Evolutionary conservation across 176 grass and related monocot genomes (phyloP).

Genomic region (Puccinellia tenuiflora): DNA sequence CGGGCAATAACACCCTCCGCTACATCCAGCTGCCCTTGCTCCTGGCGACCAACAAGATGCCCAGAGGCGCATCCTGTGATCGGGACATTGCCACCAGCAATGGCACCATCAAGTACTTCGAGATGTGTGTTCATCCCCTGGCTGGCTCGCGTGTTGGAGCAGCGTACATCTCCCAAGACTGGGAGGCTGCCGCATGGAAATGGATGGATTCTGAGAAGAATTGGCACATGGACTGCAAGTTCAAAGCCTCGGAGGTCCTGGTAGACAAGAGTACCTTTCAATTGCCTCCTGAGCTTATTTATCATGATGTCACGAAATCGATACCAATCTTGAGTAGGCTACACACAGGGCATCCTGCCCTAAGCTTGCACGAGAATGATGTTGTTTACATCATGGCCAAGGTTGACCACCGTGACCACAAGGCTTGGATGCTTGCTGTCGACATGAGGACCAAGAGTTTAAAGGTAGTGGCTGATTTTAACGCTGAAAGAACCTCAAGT

Average conservation of each 20-base stretch:
- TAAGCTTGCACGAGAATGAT: background rate
- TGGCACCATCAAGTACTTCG: too few species aligned
- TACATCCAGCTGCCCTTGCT: background rate
- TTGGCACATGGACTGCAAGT: too few species aligned
- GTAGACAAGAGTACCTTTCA: background rate
- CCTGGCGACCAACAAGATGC: background rate
- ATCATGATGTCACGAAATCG: background rate
- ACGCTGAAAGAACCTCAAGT: background rate
- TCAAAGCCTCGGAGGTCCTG: background rate
- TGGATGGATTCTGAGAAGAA: background rate
- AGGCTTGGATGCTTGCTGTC: background rate
- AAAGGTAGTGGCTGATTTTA: background rate
- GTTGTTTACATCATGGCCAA: background rate
- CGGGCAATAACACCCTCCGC: background rate
- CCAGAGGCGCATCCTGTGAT: background rate
- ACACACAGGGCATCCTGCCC: background rate
- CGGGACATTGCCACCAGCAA: background rate
- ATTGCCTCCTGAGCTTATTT: background rate
- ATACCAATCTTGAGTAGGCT: background rate
- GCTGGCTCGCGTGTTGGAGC: background rate
- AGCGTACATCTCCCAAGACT: slow-evolving; percentile 8
- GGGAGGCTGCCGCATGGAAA: background rate
- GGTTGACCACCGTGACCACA: background rate
- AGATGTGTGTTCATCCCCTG: too few species aligned
- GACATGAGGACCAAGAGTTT: background rate